These are phyloP conservation scores for Tarenaya hassleriana DNA, from an alignment of 345 rosid species.

Conservation along the genomic window DNA sequence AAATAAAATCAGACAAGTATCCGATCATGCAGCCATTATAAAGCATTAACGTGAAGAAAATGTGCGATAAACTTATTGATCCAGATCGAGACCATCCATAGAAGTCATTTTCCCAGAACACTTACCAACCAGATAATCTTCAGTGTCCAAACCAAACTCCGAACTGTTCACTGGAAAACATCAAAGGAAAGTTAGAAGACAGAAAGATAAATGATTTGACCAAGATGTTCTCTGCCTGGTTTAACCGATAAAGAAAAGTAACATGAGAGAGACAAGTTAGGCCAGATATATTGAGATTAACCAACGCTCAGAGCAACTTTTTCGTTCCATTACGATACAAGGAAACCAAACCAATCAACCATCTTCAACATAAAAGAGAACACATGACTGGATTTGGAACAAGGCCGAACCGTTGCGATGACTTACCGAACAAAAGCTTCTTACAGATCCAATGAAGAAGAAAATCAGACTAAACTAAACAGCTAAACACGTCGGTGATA, in stretches of 20 bases:
- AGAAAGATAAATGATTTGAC: neutral
- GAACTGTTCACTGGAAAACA: constrained; percentile 54
- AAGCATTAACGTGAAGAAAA: no score
- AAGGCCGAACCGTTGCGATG: no score
- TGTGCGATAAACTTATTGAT: neutral
- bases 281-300: constrained; percentile 3
- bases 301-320: neutral
- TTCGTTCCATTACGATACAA: neutral
- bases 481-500: neutral
- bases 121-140: constrained; percentile 89
- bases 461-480: no score
- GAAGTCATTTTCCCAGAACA: constrained; percentile 11
- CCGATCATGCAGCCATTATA: no score
- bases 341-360: neutral
- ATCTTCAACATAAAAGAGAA: no score
- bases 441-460: no score
- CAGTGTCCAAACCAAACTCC: constrained; percentile 68
- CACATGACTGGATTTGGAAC: no score
- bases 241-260: neutral
- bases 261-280: neutral
- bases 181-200: constrained; percentile 7
- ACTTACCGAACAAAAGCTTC: no score
- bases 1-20: no score
- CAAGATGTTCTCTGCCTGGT: constrained; percentile 1
- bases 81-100: neutral